phyloP scores from a whole-genome alignment of 2,329 filamentous ascomycete genomes.

The Paracamarosporium sp. region DNA sequence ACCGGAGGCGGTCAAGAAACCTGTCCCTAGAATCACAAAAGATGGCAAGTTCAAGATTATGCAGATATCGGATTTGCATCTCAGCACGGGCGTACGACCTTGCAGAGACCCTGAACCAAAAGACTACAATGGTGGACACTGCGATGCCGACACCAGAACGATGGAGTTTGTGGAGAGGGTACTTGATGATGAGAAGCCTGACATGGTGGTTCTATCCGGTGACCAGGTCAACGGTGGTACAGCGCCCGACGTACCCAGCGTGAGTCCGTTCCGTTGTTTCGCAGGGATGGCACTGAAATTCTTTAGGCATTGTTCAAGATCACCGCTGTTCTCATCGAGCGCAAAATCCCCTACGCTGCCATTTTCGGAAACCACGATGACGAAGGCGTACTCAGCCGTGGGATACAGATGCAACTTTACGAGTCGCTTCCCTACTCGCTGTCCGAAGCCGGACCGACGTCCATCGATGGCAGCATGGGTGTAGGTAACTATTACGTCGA shows the following conservation, averaged over 20 bases:
- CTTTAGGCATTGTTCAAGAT: constrained; percentile 88
- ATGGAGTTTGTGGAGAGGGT: constrained; percentile 85
- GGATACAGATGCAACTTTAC: constrained; percentile 83
- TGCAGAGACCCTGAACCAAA: constrained; percentile 88
- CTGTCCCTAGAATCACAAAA: constrained; percentile 78
- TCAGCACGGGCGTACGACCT: constrained; percentile 84
- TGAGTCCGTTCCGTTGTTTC: constrained; percentile 46
- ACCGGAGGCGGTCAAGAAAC: constrained; percentile 69
- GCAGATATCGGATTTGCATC: constrained; percentile 91
- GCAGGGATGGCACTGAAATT: constrained; percentile 17
- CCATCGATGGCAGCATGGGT: constrained; percentile 70
- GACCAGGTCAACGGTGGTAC: constrained; percentile 97
- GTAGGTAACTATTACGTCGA: constrained; percentile 96
- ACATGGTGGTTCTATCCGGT: constrained; percentile 88
- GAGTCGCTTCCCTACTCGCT: constrained; percentile 89
- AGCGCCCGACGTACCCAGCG: constrained; percentile 86
- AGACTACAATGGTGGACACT: constrained; percentile 74
- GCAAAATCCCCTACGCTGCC: constrained; percentile 87
- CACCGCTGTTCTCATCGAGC: constrained; percentile 80
- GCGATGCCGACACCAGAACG: constrained; percentile 90
- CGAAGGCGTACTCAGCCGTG: constrained; percentile 79
- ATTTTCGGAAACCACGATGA: constrained; percentile 99
- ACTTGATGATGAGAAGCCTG: constrained; percentile 90
- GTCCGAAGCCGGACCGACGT: constrained; percentile 80
- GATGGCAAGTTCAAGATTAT: constrained; percentile 97